phyloP scores from a whole-genome alignment of 257 asterid species.

The Verbascum thapsus region DNA sequence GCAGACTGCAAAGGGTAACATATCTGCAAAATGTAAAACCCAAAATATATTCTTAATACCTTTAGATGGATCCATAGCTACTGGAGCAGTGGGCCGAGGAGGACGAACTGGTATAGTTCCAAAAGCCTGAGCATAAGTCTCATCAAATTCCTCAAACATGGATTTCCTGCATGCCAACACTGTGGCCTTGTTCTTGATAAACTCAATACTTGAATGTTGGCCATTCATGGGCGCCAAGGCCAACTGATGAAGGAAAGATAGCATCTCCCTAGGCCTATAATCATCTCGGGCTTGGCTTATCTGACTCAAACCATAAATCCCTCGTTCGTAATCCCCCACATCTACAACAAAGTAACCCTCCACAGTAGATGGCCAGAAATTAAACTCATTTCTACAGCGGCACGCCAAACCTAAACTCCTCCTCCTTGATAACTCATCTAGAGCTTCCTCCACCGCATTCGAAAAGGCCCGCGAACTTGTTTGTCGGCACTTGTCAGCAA shows the following conservation, averaged over 20 bases:
- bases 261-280: conserved; percentile 63
- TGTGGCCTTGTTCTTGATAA: conserved; percentile 68
- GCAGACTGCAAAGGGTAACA: too few relatives aligned
- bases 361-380: conserved; percentile 54
- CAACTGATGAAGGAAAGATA: conserved; percentile 51
- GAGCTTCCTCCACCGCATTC: conserved; percentile 88
- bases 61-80: conserved; percentile 56
- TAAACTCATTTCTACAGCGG: conserved; percentile 64
- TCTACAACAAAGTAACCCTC: conserved; percentile 68
- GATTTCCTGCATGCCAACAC: conserved; percentile 70
- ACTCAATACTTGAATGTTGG: conserved; percentile 41
- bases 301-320: conserved; percentile 60
- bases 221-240: conserved; percentile 58
- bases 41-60: too few relatives aligned
- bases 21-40: background rate
- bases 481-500: conserved; percentile 73
- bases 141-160: conserved; percentile 80
- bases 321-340: conserved; percentile 66
- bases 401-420: conserved; percentile 76
- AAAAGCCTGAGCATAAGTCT: conserved; percentile 92
- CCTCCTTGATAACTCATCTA: conserved; percentile 77
- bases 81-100: conserved; percentile 53
- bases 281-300: conserved; percentile 64
- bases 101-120: conserved; percentile 64
- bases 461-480: conserved; percentile 51